These are phyloP conservation scores for Chlorella variabilis DNA, from an alignment of 163 green algal genomes.

Conservation along the genomic window DNA sequence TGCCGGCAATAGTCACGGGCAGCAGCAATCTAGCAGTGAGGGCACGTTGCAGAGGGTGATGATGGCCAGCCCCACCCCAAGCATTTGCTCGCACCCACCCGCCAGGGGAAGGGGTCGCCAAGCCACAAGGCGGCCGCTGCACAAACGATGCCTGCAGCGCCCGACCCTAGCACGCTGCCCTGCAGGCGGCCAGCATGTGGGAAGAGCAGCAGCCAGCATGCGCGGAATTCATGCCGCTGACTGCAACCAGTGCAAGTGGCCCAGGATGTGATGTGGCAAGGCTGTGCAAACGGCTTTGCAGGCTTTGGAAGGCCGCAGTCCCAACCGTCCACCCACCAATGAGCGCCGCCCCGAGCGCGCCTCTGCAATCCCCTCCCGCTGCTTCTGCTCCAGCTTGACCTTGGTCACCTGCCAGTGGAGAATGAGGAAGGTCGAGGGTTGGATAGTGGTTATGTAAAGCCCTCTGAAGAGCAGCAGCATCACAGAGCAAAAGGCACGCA, in stretches of 20 bases:
- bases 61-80: neutral
- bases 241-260: too few relatives aligned
- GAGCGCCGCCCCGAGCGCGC: conserved; percentile 77
- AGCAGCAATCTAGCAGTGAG: too few relatives aligned
- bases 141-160: conserved; percentile 83
- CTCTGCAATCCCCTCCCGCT: conserved; percentile 95
- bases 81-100: conserved; percentile 41
- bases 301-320: too few relatives aligned
- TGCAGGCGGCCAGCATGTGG: conserved; percentile 39
- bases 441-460: too few relatives aligned
- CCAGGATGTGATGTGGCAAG: too few relatives aligned
- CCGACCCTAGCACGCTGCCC: conserved; percentile 94
- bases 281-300: too few relatives aligned
- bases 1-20: too few relatives aligned
- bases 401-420: conserved; percentile 93
- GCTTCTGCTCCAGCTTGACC: conserved; percentile 94
- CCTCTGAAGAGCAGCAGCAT: too few relatives aligned
- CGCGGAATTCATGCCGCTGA: too few relatives aligned
- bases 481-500: neutral
- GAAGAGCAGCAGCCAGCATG: neutral
- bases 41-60: too few relatives aligned
- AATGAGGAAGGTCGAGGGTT: too few relatives aligned
- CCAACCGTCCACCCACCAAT: too few relatives aligned
- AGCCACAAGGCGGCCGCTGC: conserved; percentile 72
- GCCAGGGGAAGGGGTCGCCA: conserved; percentile 55